Evolutionary conservation across 2,329 filamentous ascomycete species (phyloP).

Genomic region (Lasiodiplodia sp.): DNA sequence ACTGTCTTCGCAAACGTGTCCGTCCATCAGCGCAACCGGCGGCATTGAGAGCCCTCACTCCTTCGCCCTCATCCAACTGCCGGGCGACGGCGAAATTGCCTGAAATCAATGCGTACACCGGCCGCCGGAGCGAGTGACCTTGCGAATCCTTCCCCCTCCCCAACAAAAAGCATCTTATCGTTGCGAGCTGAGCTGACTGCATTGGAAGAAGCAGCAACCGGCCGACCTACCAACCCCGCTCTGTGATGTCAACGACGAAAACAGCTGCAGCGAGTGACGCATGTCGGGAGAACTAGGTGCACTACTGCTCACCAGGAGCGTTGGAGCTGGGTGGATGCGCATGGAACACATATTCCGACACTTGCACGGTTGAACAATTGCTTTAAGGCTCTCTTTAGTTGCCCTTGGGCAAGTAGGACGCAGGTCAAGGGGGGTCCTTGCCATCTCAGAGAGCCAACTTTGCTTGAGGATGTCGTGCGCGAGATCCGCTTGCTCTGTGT

Average conservation of each 20-base stretch:
- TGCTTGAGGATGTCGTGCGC: background rate
- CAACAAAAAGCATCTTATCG: background rate
- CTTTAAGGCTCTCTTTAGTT: background rate
- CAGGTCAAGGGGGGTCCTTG: background rate
- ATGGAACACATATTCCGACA: background rate
- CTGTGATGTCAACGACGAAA: background rate
- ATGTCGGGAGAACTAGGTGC: background rate
- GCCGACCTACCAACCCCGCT: background rate
- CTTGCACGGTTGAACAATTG: background rate
- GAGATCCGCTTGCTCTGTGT: background rate
- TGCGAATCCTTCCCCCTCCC: background rate
- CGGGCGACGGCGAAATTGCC: background rate
- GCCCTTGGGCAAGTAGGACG: background rate
- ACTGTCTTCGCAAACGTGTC: background rate
- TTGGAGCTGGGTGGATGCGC: background rate
- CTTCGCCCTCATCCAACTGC: background rate
- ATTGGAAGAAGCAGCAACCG: background rate
- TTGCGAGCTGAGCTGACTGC: background rate
- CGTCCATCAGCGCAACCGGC: background rate
- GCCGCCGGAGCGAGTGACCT: background rate
- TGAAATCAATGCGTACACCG: background rate
- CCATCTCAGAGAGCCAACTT: background rate
- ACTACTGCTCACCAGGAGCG: background rate
- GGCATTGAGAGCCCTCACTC: background rate
- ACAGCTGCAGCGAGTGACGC: background rate